phyloP scores from a whole-genome alignment of 768 basidiomycete species.

The Mycena latifolia region DNA sequence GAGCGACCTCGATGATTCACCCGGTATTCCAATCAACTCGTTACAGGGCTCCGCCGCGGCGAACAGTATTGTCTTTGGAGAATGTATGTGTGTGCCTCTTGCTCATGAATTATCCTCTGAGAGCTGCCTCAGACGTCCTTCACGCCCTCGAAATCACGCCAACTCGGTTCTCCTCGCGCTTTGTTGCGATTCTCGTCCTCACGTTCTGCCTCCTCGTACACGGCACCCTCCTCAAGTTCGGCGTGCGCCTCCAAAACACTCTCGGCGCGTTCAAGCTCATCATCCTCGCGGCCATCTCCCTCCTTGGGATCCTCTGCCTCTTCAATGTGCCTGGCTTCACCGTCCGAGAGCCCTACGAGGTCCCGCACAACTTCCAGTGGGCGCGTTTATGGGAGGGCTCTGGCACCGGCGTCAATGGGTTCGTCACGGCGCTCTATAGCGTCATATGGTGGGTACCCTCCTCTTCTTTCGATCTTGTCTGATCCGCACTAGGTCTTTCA shows the following conservation, averaged over 20 bases:
- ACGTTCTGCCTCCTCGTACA: conserved; percentile 71
- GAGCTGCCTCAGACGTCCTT: conserved; percentile 63
- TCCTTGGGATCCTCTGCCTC: conserved; percentile 67
- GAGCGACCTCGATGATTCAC: conserved; percentile 39
- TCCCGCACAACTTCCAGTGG: conserved; percentile 72
- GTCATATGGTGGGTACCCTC: conserved; percentile 70
- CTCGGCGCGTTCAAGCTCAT: conserved; percentile 75
- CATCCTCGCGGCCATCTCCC: conserved; percentile 62
- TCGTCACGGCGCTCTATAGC: conserved; percentile 74
- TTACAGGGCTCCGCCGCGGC: conserved; percentile 69
- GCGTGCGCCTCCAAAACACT: conserved; percentile 72
- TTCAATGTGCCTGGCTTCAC: conserved; percentile 61
- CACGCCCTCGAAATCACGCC: conserved; percentile 64
- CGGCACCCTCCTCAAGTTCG: conserved; percentile 64
- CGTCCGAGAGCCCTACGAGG: conserved; percentile 62
- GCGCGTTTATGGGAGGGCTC: conserved; percentile 73
- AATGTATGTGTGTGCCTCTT: conserved; percentile 66
- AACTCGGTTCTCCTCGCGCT: conserved; percentile 60
- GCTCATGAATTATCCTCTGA: not conserved
- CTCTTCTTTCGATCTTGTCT: not conserved
- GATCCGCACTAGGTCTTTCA: conserved; percentile 65
- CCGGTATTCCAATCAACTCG: not conserved
- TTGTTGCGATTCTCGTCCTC: conserved; percentile 66
- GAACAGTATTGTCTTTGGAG: conserved; percentile 75
- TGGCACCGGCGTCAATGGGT: conserved; percentile 65